Base-by-base conservation (phyloP, 83 land plant genomes). In the Picea engelmannii region DNA sequence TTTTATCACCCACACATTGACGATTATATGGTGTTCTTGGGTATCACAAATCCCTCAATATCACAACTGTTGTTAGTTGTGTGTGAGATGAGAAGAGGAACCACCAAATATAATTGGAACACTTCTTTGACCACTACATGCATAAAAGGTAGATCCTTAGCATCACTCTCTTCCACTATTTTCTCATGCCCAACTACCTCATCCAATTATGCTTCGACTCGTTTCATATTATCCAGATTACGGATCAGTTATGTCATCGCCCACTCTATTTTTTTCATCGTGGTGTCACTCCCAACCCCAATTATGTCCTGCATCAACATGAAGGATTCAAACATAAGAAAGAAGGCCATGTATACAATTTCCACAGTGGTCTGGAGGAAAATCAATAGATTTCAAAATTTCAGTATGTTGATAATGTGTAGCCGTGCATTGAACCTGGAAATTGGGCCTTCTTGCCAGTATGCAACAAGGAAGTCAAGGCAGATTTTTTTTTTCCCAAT, bases 181-280 rank as follows among this genome's bases (percentile, higher is more conserved):
- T 21, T 73, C 20, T 60, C 65, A 4, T 20, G 49, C 3, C 81
- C 77, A 25, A 83, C 66, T 4, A 0, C 59, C 71, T 6, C 16
- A 40, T 83, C 81, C 20, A 83, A n/a, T 81, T 83, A 77, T 9
- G 6, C 81, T 70, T 17, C 25, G 9, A 81, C 85, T 18, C 55
- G 62, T 24, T 40, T 40, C 62, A 83, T 18, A 0, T 15, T 18
- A 1, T 59, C 31, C 4, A 81, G 85, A 42, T 83, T 47, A 75
- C 60, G 78, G 5, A 83, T 65, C 15, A 83, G 58, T 20, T 69
- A 68, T 3, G 81, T 6, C 66, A 83, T 55, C 11, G 81, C 66
- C 85, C 85, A 83, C 35, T 79, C 85, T 38, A 71, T 69, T 8
- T 77, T 83, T 3, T 1, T 12, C n/a, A 67, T 35, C 2, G 85